These are phyloP conservation scores for Kentomonas sorsogonicus DNA, from an alignment of 208 protist species.

Conservation along the genomic window DNA sequence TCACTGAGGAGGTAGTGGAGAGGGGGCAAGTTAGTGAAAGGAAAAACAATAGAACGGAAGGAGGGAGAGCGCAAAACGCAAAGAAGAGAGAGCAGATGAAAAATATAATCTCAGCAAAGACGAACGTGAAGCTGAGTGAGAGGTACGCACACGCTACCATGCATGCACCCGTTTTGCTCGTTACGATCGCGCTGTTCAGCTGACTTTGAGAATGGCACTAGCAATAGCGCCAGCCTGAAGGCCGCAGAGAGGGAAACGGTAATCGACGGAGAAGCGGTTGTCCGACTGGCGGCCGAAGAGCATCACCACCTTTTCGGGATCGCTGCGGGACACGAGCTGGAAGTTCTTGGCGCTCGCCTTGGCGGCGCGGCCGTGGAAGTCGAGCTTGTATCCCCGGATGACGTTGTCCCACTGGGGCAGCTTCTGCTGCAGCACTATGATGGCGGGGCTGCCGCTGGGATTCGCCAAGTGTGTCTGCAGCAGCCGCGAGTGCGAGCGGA, in stretches of 20 bases:
- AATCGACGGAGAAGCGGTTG: slow-evolving; percentile 31
- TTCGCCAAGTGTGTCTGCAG: slow-evolving; percentile 19
- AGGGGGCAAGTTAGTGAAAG: too few relatives aligned
- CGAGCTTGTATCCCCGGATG: slow-evolving; percentile 33
- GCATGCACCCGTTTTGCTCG: too few relatives aligned
- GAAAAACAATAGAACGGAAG: too few relatives aligned
- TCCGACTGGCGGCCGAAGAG: slow-evolving; percentile 33
- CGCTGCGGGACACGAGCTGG: slow-evolving; percentile 23
- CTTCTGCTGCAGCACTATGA: slow-evolving; percentile 36
- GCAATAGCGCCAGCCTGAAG: slow-evolving; percentile 33
- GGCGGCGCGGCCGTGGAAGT: slow-evolving; percentile 31
- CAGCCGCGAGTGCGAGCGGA: slow-evolving; percentile 17
- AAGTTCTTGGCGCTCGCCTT: slow-evolving; percentile 48
- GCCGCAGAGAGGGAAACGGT: slow-evolving; percentile 33
- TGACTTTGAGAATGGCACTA: too few relatives aligned
- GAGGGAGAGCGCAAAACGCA: too few relatives aligned
- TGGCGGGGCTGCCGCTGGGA: slow-evolving; percentile 18
- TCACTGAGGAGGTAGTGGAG: too few relatives aligned
- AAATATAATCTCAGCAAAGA: too few relatives aligned
- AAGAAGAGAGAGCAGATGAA: too few relatives aligned
- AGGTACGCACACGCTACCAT: too few relatives aligned
- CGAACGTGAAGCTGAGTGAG: too few relatives aligned
- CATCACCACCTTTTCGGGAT: slow-evolving; percentile 42
- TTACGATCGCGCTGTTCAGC: too few relatives aligned
- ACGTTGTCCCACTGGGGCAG: slow-evolving; percentile 29